Evolutionary conservation across 345 rosid species (phyloP).

Genomic region (Eucalyptus leucophloia): DNA sequence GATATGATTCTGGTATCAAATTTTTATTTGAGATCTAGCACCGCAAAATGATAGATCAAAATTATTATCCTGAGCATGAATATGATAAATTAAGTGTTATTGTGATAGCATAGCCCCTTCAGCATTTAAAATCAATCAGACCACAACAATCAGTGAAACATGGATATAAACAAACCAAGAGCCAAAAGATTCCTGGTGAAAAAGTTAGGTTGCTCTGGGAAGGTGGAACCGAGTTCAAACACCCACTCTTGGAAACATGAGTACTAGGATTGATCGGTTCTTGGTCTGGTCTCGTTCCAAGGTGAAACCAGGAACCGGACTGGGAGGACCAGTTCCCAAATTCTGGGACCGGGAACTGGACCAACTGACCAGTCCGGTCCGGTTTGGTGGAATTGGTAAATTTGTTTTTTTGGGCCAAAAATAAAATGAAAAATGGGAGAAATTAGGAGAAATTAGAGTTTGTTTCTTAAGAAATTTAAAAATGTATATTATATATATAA

Average conservation of each 20-base stretch:
- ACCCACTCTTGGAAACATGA: background rate
- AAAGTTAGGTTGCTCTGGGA: background rate
- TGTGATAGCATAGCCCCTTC: background rate
- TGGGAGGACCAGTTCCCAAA: no score
- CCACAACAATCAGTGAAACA: background rate
- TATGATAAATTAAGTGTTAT: background rate
- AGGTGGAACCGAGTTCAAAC: background rate
- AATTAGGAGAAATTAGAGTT: no score
- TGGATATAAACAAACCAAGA: background rate
- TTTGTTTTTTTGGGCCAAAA: no score
- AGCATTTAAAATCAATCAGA: background rate
- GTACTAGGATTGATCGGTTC: background rate
- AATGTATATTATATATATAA: no score
- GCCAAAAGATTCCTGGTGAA: background rate
- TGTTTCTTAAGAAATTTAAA: no score
- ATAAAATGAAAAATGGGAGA: no score
- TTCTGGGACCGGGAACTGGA: no score
- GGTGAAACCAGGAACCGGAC: no score
- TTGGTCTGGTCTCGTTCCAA: no score
- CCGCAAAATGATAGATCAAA: background rate
- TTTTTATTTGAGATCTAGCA: background rate
- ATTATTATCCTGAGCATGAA: background rate
- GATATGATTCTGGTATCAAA: background rate
- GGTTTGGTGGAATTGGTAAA: no score
- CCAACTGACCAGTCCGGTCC: no score